Evolutionary conservation across 2,329 filamentous ascomycete genomes (phyloP), one percentile per base, ranked within the genome.

Genomic region (Tolypocladium ophioglossoides): DNA sequence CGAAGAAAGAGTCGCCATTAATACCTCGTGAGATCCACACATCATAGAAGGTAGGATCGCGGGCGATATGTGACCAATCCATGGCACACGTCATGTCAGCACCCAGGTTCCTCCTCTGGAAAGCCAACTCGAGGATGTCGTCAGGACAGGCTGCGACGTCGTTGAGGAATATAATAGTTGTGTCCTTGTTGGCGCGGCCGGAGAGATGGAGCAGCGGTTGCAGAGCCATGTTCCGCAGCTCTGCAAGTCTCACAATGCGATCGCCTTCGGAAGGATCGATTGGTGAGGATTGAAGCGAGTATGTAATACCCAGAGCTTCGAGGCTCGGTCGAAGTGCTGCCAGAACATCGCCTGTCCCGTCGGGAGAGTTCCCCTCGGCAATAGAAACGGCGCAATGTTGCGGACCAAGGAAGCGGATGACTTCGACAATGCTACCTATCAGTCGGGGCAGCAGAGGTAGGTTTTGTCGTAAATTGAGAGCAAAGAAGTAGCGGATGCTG

Each of bases 51-150:
- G 72, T 76, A 0, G 75, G 74, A 2, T 75, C 66, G 0, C 54
- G 53, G 0, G 69, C 72, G 4, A 69, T 64, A 48, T 74, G 75
- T 0, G 71, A 74, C 79, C 80, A 84, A 62, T 84, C 80, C 72
- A 84, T 77, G 6, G 70, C 78, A 59, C 80, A 85, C 0, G 74
- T 76, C 75, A 82, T 81, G 62, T 79, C 74, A 9, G 79, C 80
- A 2, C 62, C 65, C 41, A 78, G 76, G 4, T 58, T 58, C 8
- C 55, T 58, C 24, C 70, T 73, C 63, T 83, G 79, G 58, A 77
- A 70, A 1, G 76, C 60, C 1, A 84, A 68, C 63, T 84, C 81
- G 5, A 85, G 68, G 16, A 84, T 72, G 57, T 84, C 80, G 39
- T 83, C 78, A 8, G 69, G 41, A 55, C 79, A 82, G 7, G 70